A percentile compares a stretch with the other conserved stretches of the same genome.
phyloP scores from a whole-genome alignment of 78 protist species.

The Creolimax fragrantissima region DNA sequence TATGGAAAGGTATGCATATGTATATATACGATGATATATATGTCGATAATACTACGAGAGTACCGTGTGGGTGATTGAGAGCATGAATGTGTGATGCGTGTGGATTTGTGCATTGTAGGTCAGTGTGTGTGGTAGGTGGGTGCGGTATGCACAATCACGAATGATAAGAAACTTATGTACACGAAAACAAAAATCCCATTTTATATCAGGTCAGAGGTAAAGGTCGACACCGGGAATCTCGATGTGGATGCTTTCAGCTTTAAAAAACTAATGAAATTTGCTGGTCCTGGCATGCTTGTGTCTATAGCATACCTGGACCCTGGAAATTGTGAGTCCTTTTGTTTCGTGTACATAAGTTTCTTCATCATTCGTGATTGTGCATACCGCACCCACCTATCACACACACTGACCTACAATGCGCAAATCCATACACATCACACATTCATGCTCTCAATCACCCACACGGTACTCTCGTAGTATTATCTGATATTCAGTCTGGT shows the following conservation, averaged over 20 bases:
- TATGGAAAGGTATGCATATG: not conserved
- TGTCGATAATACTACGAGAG: conserved; percentile 21
- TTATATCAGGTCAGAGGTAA: not conserved
- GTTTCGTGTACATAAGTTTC: too few species aligned
- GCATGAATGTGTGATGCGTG: not conserved
- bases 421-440: not conserved
- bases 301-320: conserved; percentile 73
- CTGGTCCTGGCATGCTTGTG: conserved; percentile 71
- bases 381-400: not conserved
- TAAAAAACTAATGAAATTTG: conserved; percentile 45
- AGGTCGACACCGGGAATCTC: not conserved
- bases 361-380: not conserved
- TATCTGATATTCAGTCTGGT: conserved; percentile 46
- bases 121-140: not conserved
- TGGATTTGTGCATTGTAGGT: not conserved
- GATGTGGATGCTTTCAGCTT: conserved; percentile 28
- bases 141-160: not conserved
- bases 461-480: not conserved
- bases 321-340: not conserved
- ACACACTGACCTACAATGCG: not conserved
- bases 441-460: not conserved
- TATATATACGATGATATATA: not conserved
- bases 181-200: not conserved
- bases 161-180: too few species aligned
- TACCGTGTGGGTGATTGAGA: not conserved